Evolutionary conservation across 2,329 filamentous ascomycete species (phyloP).

Genomic region (Diatrype stigma): DNA sequence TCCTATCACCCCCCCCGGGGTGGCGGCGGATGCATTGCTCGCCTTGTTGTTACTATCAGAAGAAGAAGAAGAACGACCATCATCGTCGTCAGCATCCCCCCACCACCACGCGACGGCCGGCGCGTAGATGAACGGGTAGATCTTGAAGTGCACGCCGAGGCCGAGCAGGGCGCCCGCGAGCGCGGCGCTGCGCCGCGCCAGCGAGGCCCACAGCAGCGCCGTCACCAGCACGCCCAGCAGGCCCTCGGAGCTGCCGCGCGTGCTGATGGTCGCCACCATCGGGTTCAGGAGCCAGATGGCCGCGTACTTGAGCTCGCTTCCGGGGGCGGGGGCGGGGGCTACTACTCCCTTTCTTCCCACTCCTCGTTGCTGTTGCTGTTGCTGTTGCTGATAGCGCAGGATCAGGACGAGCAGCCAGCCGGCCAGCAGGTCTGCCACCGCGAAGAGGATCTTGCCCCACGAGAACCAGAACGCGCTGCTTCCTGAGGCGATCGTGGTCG

Average conservation of each 20-base stretch:
- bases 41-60: no score
- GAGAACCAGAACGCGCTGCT: constrained; percentile 58
- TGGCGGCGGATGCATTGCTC: no score
- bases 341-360: no score
- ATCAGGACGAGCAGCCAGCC: constrained; percentile 56
- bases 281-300: constrained; percentile 93
- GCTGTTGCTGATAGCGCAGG: constrained; percentile 16
- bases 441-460: constrained; percentile 85
- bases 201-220: constrained; percentile 76
- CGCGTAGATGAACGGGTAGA: constrained; percentile 96
- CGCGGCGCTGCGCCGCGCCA: constrained; percentile 54
- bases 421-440: constrained; percentile 74
- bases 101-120: constrained; percentile 78
- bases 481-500: constrained; percentile 55
- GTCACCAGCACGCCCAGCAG: constrained; percentile 81
- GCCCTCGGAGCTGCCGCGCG: constrained; percentile 89
- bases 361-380: no score
- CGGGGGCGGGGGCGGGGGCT: no score
- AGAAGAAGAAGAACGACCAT: no score
- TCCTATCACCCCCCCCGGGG: constrained; percentile 57
- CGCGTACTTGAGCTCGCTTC: constrained; percentile 66
- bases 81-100: constrained; percentile 67
- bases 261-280: constrained; percentile 97
- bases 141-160: constrained; percentile 91
- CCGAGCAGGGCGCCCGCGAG: constrained; percentile 75